Conservation (phyloP, 306 rosid species). For the Vigna mungo region DNA sequence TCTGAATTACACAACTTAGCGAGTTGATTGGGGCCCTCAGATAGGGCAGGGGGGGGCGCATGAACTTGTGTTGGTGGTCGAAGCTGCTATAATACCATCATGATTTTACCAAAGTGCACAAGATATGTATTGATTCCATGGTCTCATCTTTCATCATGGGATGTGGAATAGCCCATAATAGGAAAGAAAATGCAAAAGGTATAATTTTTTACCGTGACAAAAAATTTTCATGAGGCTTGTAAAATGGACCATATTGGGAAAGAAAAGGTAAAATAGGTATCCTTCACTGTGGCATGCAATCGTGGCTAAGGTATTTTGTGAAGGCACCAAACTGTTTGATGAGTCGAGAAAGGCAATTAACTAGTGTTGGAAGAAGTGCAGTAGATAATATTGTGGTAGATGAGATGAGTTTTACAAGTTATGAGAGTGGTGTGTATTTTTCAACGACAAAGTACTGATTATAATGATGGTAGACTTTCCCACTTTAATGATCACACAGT, state of each 20-base stretch:
- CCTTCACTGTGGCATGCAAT: conserved; percentile 58
- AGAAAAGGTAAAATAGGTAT: conserved; percentile 16
- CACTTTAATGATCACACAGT: conserved; percentile 41
- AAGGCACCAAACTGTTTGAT: not conserved
- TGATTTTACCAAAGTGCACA: conserved; percentile 36
- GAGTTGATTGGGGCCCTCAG: conserved; percentile 33
- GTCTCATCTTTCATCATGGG: conserved; percentile 35
- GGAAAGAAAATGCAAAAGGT: conserved; percentile 37
- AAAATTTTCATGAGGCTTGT: not conserved
- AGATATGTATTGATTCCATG: conserved; percentile 41
- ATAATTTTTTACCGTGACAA: conserved; percentile 26
- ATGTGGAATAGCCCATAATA: conserved; percentile 29
- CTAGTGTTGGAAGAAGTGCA: too few species aligned
- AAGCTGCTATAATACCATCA: conserved; percentile 13
- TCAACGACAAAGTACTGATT: conserved; percentile 42
- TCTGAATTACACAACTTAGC: not conserved
- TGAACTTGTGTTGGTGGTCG: conserved; percentile 23
- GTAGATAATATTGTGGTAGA: conserved; percentile 7
- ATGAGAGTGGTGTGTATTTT: conserved; percentile 31
- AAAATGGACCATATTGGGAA: conserved; percentile 21
- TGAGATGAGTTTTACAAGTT: conserved; percentile 31
- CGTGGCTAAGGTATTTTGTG: conserved; percentile 1
- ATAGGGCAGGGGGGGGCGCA: conserved; percentile 16
- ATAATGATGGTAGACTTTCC: conserved; percentile 50
- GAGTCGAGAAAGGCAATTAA: not conserved